These are phyloP conservation scores for Nyssa sinensis DNA, from an alignment of 148 eudicot species.

Conservation along the genomic window DNA sequence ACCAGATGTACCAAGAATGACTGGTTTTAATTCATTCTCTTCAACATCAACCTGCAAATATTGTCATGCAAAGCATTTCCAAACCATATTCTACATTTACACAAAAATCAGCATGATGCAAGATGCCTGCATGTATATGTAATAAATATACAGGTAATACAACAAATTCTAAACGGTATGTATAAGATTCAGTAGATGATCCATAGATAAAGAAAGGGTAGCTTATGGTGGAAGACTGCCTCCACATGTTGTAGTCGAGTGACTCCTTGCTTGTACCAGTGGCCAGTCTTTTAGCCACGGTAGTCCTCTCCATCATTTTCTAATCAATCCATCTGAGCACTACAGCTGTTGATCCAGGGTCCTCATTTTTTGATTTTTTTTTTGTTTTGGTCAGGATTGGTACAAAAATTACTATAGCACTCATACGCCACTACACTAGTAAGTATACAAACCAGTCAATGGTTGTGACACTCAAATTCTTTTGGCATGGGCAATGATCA, in stretches of 20 bases:
- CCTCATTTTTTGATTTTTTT: too few species aligned
- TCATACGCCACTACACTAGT: neutral
- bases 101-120: neutral
- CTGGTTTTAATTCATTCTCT: slow-evolving; percentile 66
- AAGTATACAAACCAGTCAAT: neutral
- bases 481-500: neutral
- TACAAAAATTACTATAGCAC: neutral
- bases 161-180: neutral
- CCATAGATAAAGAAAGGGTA: neutral
- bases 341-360: too few species aligned
- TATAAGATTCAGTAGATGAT: neutral
- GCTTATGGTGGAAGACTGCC: neutral
- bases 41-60: slow-evolving; percentile 62
- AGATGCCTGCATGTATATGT: neutral
- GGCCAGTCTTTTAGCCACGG: neutral
- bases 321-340: neutral
- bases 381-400: neutral
- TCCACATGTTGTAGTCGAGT: neutral
- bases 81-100: neutral
- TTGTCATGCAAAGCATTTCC: neutral
- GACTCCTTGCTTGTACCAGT: neutral
- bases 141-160: neutral
- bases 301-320: too few species aligned
- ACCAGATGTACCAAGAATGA: slow-evolving; percentile 59
- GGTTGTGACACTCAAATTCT: neutral